Base-by-base conservation (phyloP, 83 land plant genomes). In the Larix sibirica region DNA sequence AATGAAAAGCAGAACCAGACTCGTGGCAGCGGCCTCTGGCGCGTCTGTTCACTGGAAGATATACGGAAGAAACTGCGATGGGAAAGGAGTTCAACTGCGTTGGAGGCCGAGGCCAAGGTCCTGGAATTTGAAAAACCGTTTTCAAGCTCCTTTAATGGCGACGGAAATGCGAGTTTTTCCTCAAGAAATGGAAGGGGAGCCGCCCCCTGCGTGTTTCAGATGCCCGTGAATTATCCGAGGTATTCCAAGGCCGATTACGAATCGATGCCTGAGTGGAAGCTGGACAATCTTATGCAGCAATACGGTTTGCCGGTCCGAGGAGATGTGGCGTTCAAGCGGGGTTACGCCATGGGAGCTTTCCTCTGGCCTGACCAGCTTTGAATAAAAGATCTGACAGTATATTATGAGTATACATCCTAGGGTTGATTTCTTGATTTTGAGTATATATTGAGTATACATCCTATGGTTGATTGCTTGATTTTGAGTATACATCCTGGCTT, bases 181-280 rank as follows among this genome's bases (percentile, higher is more conserved):
- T 0, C 47, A 44, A 6, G 54, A 8, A 8, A 47, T 7, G 76
- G 40, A n/a, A 1, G 0, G 20, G 47, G 12, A 20, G 1, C 33
- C 3, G 5, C 33, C 23, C 13, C 8, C 23, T 6, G 47, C 31
- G 66, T 59, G 68, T 89, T 89, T 36, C 85, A 89, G 63, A 87
- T 90, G 92, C 92, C 92, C 0, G 77, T 87, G 50, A 86, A 90
- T 77, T 90, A 87, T 81, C 89, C 89, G 21, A 82, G 86, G 4
- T 90, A 80, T 85, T 83, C 79, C 58, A 85, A 80, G 75, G 77
- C 65, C 0, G 89, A 90, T n/a, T 90, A 90, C 24, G 89, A 85
- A 62, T 64, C 67, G 63, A 90, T 90, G 89, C 84, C 85, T 40
- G 89, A 87, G 77, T 87, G 89, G 89, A 79, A 79, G 88, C 47